These are phyloP conservation scores for Phialophora verrucosa DNA, from an alignment of 2,329 filamentous ascomycete genomes.

Conservation along the genomic window DNA sequence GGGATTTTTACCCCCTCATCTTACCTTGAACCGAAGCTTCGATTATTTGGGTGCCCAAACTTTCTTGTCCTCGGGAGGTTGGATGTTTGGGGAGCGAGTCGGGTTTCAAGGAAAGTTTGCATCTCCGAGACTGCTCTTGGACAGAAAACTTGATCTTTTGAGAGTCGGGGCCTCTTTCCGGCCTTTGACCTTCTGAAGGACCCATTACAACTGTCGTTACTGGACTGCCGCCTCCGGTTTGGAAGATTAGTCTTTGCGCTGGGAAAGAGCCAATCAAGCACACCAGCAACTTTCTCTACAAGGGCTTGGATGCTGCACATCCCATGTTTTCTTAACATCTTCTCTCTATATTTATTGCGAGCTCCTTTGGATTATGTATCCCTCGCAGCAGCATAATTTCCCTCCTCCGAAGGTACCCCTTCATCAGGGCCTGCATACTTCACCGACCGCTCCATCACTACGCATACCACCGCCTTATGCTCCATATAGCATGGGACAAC, in stretches of 20 bases:
- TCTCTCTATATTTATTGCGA: not conserved
- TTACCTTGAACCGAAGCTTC: not conserved
- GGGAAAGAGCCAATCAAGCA: conserved; percentile 17
- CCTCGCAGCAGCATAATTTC: conserved; percentile 25
- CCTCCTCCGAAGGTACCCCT: conserved; percentile 16
- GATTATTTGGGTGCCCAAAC: conserved; percentile 3
- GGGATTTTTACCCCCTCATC: not conserved
- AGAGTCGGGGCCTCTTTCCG: conserved; percentile 1
- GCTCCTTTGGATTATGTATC: conserved; percentile 21
- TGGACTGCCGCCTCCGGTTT: conserved; percentile 10
- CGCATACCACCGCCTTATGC: conserved; percentile 23
- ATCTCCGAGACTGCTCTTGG: not conserved
- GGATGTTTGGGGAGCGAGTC: conserved; percentile 4
- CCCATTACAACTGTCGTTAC: conserved; percentile 23
- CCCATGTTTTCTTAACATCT: not conserved
- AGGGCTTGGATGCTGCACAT: not conserved
- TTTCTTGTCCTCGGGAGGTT: conserved; percentile 3
- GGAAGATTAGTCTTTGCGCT: conserved; percentile 7
- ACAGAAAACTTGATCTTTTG: not conserved
- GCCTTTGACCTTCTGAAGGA: not conserved
- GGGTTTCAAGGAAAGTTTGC: not conserved
- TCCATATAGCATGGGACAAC: conserved; percentile 22
- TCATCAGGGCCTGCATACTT: conserved; percentile 14
- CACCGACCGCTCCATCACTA: conserved; percentile 20
- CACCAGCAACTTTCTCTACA: not conserved